A percentile compares a stretch with the other conserved stretches of the same genome.
phyloP scores from a whole-genome alignment of 2,329 filamentous ascomycete genomes.

The Nemania sp. region DNA sequence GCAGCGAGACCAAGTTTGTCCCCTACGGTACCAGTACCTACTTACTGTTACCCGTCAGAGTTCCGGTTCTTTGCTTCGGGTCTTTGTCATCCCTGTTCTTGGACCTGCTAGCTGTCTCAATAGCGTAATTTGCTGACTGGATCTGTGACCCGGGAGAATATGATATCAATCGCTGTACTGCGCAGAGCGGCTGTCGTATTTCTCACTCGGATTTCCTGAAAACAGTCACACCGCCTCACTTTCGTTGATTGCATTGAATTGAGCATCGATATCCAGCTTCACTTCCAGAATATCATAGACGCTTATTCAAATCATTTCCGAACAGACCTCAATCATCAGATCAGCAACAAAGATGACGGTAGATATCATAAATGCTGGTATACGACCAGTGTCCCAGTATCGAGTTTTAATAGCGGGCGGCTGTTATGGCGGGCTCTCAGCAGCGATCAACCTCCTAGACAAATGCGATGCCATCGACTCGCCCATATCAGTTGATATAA shows the following conservation, averaged over 20 bases:
- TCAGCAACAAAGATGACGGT: conserved; percentile 17
- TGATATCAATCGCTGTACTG: not conserved
- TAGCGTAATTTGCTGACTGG: conserved; percentile 3
- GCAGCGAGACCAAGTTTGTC: conserved; percentile 13
- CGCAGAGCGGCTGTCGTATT: not conserved
- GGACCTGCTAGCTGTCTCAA: not conserved
- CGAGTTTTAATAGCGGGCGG: conserved; percentile 70
- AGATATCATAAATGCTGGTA: conserved; percentile 12
- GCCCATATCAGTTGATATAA: conserved; percentile 66
- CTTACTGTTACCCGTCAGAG: not conserved
- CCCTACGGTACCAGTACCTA: conserved; percentile 1
- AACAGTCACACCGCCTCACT: conserved; percentile 12
- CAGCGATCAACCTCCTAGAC: conserved; percentile 68
- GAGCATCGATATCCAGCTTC: not conserved
- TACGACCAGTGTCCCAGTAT: conserved; percentile 43
- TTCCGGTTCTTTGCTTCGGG: conserved; percentile 7
- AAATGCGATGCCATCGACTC: conserved; percentile 56
- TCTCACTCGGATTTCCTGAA: conserved; percentile 2
- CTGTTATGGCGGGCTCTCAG: conserved; percentile 71
- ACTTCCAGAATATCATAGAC: not conserved
- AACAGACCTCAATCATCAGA: not conserved
- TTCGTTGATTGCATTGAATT: not conserved
- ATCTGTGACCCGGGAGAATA: conserved; percentile 7
- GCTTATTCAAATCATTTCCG: not conserved
- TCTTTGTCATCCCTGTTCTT: conserved; percentile 7